These are phyloP conservation scores for Byssothecium circinans DNA, from an alignment of 2,329 filamentous ascomycete species.

Conservation along the genomic window DNA sequence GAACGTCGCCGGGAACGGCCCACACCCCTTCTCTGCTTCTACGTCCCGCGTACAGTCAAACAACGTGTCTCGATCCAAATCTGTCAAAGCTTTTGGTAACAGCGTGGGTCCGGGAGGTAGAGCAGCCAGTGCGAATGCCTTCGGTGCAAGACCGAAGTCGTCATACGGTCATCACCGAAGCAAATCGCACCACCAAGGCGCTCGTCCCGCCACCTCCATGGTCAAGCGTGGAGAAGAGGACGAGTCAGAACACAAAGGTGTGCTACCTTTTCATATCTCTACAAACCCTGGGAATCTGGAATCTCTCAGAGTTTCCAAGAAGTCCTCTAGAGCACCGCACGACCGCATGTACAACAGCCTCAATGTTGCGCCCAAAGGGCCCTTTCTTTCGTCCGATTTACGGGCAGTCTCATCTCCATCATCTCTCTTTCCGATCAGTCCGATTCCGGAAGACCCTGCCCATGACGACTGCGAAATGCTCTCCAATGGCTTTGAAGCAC, in stretches of 20 bases:
- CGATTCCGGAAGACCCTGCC: constrained; percentile 32
- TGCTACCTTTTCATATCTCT: constrained; percentile 45
- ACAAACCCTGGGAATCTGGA: constrained; percentile 29
- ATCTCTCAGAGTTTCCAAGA: constrained; percentile 35
- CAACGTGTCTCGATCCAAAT: constrained; percentile 48
- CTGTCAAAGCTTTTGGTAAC: constrained; percentile 56
- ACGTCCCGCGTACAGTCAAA: constrained; percentile 47
- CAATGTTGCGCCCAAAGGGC: constrained; percentile 17
- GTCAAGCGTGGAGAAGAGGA: constrained; percentile 47
- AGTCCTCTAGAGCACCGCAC: constrained; percentile 18
- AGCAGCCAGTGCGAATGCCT: constrained; percentile 48
- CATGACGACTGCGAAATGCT: constrained; percentile 32
- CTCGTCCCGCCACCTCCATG: constrained; percentile 45
- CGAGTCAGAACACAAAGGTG: constrained; percentile 50
- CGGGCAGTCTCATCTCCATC: constrained; percentile 31
- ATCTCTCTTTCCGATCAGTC: constrained; percentile 23
- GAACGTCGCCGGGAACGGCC: constrained; percentile 48
- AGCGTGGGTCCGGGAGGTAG: constrained; percentile 51
- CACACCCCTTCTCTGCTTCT: constrained; percentile 37
- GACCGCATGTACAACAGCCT: constrained; percentile 19
- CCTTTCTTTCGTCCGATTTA: constrained; percentile 15
- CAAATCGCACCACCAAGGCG: constrained; percentile 52
- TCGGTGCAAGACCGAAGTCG: constrained; percentile 42
- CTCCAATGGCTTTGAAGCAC: constrained; percentile 25
- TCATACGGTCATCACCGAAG: constrained; percentile 43